Base-by-base conservation (phyloP, 805 yeast genomes). In the Nakazawaea holstii region DNA sequence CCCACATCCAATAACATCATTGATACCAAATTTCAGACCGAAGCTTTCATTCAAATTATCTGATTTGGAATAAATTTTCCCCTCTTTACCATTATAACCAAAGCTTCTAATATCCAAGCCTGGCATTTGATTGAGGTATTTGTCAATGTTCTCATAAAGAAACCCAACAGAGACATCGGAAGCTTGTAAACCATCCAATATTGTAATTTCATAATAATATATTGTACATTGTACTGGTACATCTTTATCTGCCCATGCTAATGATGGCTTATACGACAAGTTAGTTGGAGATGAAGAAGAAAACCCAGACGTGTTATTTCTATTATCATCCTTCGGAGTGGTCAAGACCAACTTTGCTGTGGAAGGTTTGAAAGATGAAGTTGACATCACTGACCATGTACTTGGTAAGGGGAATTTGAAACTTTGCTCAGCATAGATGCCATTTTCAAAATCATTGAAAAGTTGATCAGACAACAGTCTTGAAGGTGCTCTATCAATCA, bases 1-100 rank as follows among this genome's bases (percentile, higher is more conserved):
- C 4, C 97, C 97, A 62, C 91, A 84, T 0, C 97, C 97, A 52
- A 91, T 73, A 2, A 77, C 69, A 62, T 89, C 96, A 20, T 74
- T 74, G 32, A 66, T 59, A 0, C 81, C 77, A 60, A 76, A 82
- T 29, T 60, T 65, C 36, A 74, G 71, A 1, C 71, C 70, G 43
- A 67, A 72, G 24, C 63, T 67, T 38, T 66, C 67, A 13, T 69
- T 63, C 3, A 67, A 59, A 10, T 69, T 67, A 24, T 56, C 55
- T 41, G 69, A 72, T 43, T 69, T 61, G 24, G 67, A 61, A 30
- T 60, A 57, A 11, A 69, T 63, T 20, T 63, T 59, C 0, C 83
- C 84, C 44, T 74, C 78, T 50, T 68, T 74, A 6, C 82, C 77
- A 54, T 72, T 77, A 55, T 73, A 75, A 0, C 79, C 80, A 68